Evolutionary conservation across 1,284 basidiomycete species (phyloP).

Genomic region (Termitomyces sp.): DNA sequence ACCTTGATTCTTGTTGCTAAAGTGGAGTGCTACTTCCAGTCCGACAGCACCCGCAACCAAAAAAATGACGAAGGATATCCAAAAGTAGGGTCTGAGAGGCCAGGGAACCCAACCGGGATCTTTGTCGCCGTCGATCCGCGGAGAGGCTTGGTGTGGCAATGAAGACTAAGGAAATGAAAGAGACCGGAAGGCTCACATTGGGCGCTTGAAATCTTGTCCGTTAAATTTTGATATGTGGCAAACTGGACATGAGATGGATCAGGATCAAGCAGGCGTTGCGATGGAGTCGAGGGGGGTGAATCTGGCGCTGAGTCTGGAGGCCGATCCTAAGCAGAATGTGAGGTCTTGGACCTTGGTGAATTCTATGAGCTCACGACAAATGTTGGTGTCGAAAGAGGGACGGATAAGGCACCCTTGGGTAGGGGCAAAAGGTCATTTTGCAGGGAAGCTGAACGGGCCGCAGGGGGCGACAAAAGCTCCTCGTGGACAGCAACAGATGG

Average conservation of each 20-base stretch:
- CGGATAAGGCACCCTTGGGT: slow-evolving; percentile 16
- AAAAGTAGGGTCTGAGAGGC: slow-evolving; percentile 43
- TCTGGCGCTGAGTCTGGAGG: background rate
- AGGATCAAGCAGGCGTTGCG: slow-evolving; percentile 13
- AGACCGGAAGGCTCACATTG: background rate
- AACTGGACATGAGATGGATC: slow-evolving; percentile 20
- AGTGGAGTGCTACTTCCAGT: slow-evolving; percentile 42
- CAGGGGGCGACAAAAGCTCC: background rate
- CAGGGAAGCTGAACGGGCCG: background rate
- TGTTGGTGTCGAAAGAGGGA: slow-evolving; percentile 4
- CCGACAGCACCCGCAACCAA: slow-evolving; percentile 36
- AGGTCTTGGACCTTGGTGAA: background rate
- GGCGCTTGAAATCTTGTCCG: background rate
- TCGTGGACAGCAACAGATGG: background rate
- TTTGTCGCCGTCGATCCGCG: background rate
- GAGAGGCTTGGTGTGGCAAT: background rate
- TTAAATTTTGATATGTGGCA: slow-evolving; percentile 17
- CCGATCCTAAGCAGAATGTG: background rate
- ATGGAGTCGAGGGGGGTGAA: slow-evolving; percentile 16
- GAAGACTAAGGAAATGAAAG: background rate
- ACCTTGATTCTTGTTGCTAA: slow-evolving; percentile 42
- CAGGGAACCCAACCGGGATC: slow-evolving; percentile 34
- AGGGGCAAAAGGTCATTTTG: slow-evolving; percentile 5
- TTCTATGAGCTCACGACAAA: slow-evolving; percentile 7
- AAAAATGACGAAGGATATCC: slow-evolving; percentile 37